Conservation (phyloP, 2,329 filamentous ascomycete genomes). For the Ceratocystis variospora region DNA sequence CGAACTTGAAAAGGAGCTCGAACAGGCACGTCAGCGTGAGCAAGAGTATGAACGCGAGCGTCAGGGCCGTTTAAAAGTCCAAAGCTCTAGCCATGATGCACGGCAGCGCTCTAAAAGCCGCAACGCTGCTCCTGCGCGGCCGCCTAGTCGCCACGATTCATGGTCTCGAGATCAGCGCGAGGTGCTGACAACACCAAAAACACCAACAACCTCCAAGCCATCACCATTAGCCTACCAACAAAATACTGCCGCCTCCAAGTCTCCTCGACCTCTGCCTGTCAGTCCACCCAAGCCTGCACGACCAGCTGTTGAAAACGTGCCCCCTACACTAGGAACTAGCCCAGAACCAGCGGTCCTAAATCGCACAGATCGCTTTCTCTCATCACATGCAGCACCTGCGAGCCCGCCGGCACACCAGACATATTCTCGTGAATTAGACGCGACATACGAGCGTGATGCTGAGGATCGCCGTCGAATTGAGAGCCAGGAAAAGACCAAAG, state of each 20-base stretch:
- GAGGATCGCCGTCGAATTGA: conserved; percentile 49
- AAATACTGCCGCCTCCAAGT: conserved; percentile 25
- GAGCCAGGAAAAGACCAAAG: conserved; percentile 47
- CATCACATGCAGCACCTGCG: conserved; percentile 29
- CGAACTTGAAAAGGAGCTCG: conserved; percentile 62
- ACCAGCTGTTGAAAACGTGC: conserved; percentile 18
- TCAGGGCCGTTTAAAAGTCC: conserved; percentile 33
- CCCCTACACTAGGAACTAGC: conserved; percentile 24
- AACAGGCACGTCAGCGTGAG: conserved; percentile 48
- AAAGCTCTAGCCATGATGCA: conserved; percentile 14
- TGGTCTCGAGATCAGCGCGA: conserved; percentile 53
- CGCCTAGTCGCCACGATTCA: conserved; percentile 45
- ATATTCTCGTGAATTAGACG: conserved; percentile 42
- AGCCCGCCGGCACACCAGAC: conserved; percentile 31
- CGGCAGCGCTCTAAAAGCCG: conserved; percentile 33
- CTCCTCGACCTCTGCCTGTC: conserved; percentile 34
- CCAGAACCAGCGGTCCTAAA: neutral
- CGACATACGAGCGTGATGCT: conserved; percentile 46
- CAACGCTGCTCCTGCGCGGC: conserved; percentile 23
- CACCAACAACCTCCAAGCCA: conserved; percentile 2
- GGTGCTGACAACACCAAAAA: conserved; percentile 35
- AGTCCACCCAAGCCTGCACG: conserved; percentile 10
- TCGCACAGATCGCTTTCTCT: conserved; percentile 45
- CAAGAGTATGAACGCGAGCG: conserved; percentile 47
- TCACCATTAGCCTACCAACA: conserved; percentile 34